Conservation (phyloP, 768 basidiomycete genomes). For the Trametes coccinea region DNA sequence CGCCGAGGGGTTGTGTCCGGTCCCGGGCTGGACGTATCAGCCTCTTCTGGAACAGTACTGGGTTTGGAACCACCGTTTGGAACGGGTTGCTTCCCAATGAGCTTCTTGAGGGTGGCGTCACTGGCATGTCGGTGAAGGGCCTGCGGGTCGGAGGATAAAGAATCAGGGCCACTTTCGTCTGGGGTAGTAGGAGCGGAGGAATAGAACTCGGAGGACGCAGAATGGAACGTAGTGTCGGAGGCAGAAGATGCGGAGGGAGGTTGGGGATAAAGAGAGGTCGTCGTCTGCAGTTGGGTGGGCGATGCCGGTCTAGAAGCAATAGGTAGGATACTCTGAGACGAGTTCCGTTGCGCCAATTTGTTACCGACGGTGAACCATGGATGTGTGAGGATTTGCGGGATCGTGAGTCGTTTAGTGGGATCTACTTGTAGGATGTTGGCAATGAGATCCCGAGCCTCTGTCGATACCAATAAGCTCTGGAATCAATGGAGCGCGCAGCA, state of each 20-base stretch:
- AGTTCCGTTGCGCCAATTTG: slow-evolving; percentile 1
- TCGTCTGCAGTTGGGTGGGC: slow-evolving; percentile 30
- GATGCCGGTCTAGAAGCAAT: slow-evolving; percentile 34
- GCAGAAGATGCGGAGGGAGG: slow-evolving; percentile 46
- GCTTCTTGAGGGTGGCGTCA: slow-evolving; percentile 60
- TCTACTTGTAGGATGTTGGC: slow-evolving; percentile 76
- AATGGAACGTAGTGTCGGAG: slow-evolving; percentile 50
- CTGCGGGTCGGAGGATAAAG: slow-evolving; percentile 24
- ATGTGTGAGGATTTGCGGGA: slow-evolving; percentile 83
- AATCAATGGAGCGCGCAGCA: neutral
- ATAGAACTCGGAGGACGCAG: slow-evolving; percentile 53
- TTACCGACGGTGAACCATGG: slow-evolving; percentile 67
- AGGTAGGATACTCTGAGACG: slow-evolving; percentile 25
- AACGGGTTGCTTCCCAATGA: slow-evolving; percentile 16
- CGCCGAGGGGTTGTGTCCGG: slow-evolving; percentile 29
- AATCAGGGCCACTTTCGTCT: slow-evolving; percentile 39
- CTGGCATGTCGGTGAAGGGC: slow-evolving; percentile 53
- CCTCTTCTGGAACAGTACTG: slow-evolving; percentile 57
- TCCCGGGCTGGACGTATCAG: slow-evolving; percentile 26
- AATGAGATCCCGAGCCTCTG: slow-evolving; percentile 87
- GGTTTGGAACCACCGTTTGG: slow-evolving; percentile 39
- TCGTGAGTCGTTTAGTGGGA: slow-evolving; percentile 69
- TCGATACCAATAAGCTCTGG: neutral
- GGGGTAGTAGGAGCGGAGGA: slow-evolving; percentile 59
- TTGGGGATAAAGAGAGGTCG: slow-evolving; percentile 31